Evolutionary conservation across 257 asterid genomes (phyloP), one percentile per base, ranked within the genome.

Genomic region (Capsicum rhomboideum): DNA sequence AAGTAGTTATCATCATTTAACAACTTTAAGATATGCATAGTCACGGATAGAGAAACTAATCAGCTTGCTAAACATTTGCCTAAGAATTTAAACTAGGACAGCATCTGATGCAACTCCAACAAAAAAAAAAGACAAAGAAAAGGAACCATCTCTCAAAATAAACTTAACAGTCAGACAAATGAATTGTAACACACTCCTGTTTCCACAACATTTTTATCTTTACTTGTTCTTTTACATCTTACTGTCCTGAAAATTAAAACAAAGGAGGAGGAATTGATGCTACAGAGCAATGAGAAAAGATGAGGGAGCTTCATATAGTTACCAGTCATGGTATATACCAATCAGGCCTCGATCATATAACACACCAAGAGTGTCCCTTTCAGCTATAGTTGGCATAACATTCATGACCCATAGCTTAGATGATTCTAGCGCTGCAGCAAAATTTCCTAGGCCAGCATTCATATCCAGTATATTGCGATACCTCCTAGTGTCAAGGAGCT

Each of bases 371-470:
- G 91, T 90, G 78, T 89, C 86, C 44, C 23, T 84, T 66, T 83
- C 88, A 55, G 90, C 89, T 42, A 83, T 83, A 8, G 90, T 89
- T 66, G 93, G 90, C 82, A 89, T 79, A 46, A 90, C 93, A 71
- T 89, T 87, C 93, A 90, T 90, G 37, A 89, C 91, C 91, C 93
- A 89, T 23, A 89, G 31, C 63, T 82, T 85, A 11, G 90, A 78
- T 4, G 90, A 85, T 16, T 89, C 89, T 42, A 89, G 56, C 0
- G 85, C 90, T 23, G 91, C 93, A 18, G 91, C 91, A 79, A 90
- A 90, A 79, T 91, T 84, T 54, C 93, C 93, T 16, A 87, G 59
- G 56, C 88, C 90, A 63, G 93, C 90, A 86, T 90, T 90, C 93
- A 90, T 89, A 82, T 90, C 93, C 86, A 90, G 84, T 28, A 90